Conservation (phyloP, 352 stramenopile genomes). For the Globisporangium lucens region DNA sequence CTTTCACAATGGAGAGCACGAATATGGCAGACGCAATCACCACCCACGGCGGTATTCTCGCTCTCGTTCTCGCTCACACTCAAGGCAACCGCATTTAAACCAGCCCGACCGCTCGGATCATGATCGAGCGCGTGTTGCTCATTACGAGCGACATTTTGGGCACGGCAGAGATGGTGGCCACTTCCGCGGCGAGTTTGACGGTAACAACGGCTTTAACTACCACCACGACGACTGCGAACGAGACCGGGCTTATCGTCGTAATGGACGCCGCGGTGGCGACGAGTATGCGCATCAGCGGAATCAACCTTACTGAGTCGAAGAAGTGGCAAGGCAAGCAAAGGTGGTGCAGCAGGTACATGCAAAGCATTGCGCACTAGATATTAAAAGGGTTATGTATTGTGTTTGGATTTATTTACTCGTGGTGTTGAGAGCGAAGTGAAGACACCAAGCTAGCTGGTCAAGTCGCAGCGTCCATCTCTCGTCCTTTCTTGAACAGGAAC, state of each 20-base stretch:
- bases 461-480: slow-evolving; percentile 38
- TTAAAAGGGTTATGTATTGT: slow-evolving; percentile 9
- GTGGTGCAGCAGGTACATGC: background rate
- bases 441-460: background rate
- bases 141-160: background rate
- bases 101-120: background rate
- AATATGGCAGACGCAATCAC: background rate
- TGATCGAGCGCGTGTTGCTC: background rate
- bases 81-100: slow-evolving; percentile 1
- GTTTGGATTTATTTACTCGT: slow-evolving; percentile 1
- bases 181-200: slow-evolving; percentile 7
- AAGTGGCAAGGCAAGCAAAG: background rate
- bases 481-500: slow-evolving; percentile 81
- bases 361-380: background rate
- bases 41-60: slow-evolving; percentile 5
- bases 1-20: background rate
- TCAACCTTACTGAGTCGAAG: slow-evolving; percentile 8
- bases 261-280: slow-evolving; percentile 2
- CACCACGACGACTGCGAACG: background rate
- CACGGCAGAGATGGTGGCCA: background rate
- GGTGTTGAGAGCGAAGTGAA: background rate
- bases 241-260: slow-evolving; percentile 7
- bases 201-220: background rate
- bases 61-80: slow-evolving; percentile 7
- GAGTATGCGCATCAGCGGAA: slow-evolving; percentile 7